Evolutionary conservation across 176 grass and related monocot genomes (phyloP), one percentile per base, ranked within the genome.

Genomic region (Aegilops speltoides): DNA sequence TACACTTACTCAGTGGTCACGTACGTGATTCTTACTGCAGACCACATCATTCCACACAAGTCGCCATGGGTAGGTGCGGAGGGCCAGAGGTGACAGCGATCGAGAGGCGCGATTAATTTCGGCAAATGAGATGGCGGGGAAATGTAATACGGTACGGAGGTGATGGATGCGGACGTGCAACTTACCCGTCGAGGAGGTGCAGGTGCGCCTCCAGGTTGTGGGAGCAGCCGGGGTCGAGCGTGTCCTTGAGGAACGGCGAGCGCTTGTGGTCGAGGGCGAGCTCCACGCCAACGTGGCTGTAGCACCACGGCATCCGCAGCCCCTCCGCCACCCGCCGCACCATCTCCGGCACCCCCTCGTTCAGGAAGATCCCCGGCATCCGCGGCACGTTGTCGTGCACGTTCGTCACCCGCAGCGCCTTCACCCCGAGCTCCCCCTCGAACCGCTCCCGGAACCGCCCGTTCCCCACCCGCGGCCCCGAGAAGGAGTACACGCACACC

Each of bases 121-220:
- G 34, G 5, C 52, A 26, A 25, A 41, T 10, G 38, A 22, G 20
- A 59, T 3, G 4, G 68, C n/a, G 3, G 74, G 9, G 7, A 7
- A 6, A 34, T n/a, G 6, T 19, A 78, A 78, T 4, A 37, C 4
- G 2, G 38, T 41, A 10, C 10, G 10, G n/a, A 74, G 4, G 40
- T 8, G 19, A n/a, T 16, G 3, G 72, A 73, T 46, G 72, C 2
- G 6, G 40, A 48, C 72, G 40, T 25, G 74, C 28, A 77, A 59
- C 17, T 17, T 86, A 97, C 95, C 95, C 95, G 79, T 97, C 95
- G 77, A 97, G 79, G 73, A 97, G 90, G 77, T 97, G 95, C 4
- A 97, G 87, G 89, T 88, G 91, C 20, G 93, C 93, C 89, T 97
- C 95, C 4, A 97, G 82, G 85, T 97, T 86, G 57, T 97, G 95